A percentile compares a stretch with the other conserved stretches of the same genome.
phyloP scores from a whole-genome alignment of 805 yeast genomes.

The Candida pseudoglaebosa region DNA sequence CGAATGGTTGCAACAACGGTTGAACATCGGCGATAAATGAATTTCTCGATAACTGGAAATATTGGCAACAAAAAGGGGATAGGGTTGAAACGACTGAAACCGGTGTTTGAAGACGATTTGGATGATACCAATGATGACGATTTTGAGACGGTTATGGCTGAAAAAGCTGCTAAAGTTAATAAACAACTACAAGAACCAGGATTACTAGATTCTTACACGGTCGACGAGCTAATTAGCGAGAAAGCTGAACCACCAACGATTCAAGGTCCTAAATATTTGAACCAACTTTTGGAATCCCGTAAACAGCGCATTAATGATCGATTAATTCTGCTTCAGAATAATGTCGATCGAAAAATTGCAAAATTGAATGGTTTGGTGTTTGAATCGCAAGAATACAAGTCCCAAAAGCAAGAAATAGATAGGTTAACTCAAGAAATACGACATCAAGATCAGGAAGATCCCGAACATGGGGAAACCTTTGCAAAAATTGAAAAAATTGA shows the following conservation, averaged over 20 bases:
- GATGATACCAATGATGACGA: neutral
- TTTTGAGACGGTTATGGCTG: neutral
- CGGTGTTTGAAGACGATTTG: neutral
- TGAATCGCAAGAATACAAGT: neutral
- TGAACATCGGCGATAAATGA: too few species aligned
- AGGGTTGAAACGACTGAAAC: neutral
- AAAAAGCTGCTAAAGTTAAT: neutral
- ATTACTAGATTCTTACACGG: too few species aligned
- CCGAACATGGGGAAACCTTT: too few species aligned
- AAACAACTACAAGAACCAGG: neutral
- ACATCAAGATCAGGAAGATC: too few species aligned
- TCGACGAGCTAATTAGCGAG: too few species aligned
- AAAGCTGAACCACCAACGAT: neutral
- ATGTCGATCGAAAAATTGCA: neutral
- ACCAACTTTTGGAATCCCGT: neutral
- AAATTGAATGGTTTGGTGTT: conserved; percentile 1
- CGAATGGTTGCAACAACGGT: neutral
- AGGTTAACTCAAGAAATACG: too few species aligned
- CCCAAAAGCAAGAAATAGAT: neutral
- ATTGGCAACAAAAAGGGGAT: neutral
- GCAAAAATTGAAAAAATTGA: too few species aligned
- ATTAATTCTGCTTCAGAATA: neutral
- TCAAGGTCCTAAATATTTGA: neutral
- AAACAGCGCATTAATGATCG: neutral
- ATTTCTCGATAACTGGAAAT: neutral